Conservation (phyloP, 108 stramenopile species). For the Fragilariopsis cylindrus region DNA sequence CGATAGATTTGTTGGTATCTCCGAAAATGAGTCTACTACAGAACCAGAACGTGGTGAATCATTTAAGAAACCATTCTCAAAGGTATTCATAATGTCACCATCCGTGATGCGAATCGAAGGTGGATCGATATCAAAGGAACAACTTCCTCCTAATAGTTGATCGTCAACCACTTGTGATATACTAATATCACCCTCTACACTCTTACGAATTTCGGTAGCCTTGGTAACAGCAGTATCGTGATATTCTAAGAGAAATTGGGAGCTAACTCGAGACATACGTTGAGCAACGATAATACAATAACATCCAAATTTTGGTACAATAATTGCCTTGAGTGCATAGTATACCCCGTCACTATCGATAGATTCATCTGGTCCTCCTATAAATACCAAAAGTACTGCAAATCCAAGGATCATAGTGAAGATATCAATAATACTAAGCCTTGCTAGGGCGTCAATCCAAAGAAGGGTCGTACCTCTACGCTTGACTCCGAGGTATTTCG, state of each 20-base stretch:
- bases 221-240: slow-evolving; percentile 32
- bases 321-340: slow-evolving; percentile 39
- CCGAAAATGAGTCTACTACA: background rate
- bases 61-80: background rate
- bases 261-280: slow-evolving; percentile 43
- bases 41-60: background rate
- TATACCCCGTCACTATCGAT: slow-evolving; percentile 13
- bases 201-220: slow-evolving; percentile 17
- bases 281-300: slow-evolving; percentile 49
- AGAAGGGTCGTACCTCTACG: slow-evolving; percentile 53
- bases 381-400: slow-evolving; percentile 41
- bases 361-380: slow-evolving; percentile 40
- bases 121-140: background rate
- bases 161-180: slow-evolving; percentile 3
- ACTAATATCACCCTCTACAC: slow-evolving; percentile 4
- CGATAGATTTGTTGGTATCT: background rate
- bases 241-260: slow-evolving; percentile 44
- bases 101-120: background rate
- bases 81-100: background rate
- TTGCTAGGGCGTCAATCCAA: slow-evolving; percentile 78
- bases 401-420: slow-evolving; percentile 38
- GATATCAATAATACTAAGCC: slow-evolving; percentile 51
- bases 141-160: background rate
- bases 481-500: slow-evolving; percentile 40
- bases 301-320: slow-evolving; percentile 42